These are phyloP conservation scores for Annona cherimola DNA, from an alignment of 164 flowering plant species.

Conservation along the genomic window DNA sequence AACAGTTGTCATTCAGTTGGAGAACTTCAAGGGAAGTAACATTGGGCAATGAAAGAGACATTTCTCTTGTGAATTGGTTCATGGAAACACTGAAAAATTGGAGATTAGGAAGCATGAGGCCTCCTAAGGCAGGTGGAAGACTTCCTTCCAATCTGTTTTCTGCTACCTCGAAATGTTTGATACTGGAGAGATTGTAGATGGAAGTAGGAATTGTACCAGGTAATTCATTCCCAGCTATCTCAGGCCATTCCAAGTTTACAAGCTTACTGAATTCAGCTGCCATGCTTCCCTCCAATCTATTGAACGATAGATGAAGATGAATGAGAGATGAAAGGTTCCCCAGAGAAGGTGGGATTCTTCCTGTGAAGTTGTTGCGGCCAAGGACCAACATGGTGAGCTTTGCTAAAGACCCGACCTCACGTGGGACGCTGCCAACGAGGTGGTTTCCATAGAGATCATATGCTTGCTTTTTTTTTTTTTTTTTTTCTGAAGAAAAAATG, in stretches of 20 bases:
- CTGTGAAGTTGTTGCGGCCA: background rate
- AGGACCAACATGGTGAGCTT: background rate
- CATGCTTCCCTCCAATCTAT: background rate
- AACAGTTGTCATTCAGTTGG: slow-evolving; percentile 26
- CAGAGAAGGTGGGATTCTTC: background rate
- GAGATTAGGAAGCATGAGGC: slow-evolving; percentile 33
- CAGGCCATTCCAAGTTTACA: background rate
- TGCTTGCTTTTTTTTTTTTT: too few relatives aligned
- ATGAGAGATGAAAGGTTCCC: background rate
- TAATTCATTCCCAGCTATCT: background rate
- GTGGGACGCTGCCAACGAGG: background rate
- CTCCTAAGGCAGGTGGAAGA: slow-evolving; percentile 16
- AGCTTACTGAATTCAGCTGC: background rate
- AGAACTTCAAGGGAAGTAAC: slow-evolving; percentile 25
- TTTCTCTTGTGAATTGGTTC: slow-evolving; percentile 35
- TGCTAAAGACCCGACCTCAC: background rate
- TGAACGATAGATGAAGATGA: background rate
- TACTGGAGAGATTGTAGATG: background rate
- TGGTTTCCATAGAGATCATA: slow-evolving; percentile 1
- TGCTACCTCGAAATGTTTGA: background rate
- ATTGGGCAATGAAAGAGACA: slow-evolving; percentile 42
- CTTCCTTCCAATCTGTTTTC: slow-evolving; percentile 22
- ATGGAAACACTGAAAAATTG: slow-evolving; percentile 16
- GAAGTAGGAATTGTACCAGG: background rate
- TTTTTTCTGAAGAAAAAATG: too few relatives aligned